Base-by-base conservation (phyloP, 495 filamentous ascomycete species). In the Terfezia claveryi region DNA sequence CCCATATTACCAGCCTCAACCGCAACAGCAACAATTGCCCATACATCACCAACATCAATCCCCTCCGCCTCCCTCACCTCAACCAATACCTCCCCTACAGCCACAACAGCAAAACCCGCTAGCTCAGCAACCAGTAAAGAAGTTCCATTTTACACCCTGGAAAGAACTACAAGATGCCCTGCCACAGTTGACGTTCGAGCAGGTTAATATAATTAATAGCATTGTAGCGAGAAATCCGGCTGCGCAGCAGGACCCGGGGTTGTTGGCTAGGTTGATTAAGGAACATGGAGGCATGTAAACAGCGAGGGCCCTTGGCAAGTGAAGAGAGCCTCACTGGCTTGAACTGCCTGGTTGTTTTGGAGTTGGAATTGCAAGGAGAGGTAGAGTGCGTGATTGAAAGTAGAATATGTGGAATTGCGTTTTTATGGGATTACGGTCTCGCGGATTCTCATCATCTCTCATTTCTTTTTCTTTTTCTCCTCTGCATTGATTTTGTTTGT, bases 161-260 rank as follows among this genome's bases (percentile, higher is more conserved):
- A 63, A 17, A 23, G 59, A 65, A 23, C 63, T 66, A 36, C 55
- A 62, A 49, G 36, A 55, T 17, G 58, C 61, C 12, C 53, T 66
- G 23, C 63, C 63, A 11, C 59, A 57, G n/a, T 57, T 66, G 52
- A 55, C 54, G 49, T 54, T 59, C 12, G 51, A 54, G 36, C 63
- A 66, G 41, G 57, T 63, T 12, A 55, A 57, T 51, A 50, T 61
- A 17, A 66, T 66, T 51, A 65, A 66, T 52, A 62, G 61, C 44
- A 54, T 64, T 56, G 56, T 65, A 27, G 51, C 53, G 38, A 60
- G 61, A 32, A 66, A 66, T 52, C 61, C 64, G 14, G 57, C 61
- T 11, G 57, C 62, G 55, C 59, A 64, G 27, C 58, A 58, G 8
- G 60, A 62, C 12, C 57, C 65, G 36, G 57, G 62, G 38, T 55